Conservation (phyloP, 2,329 filamentous ascomycete genomes). For the Atkinsonella texensis region DNA sequence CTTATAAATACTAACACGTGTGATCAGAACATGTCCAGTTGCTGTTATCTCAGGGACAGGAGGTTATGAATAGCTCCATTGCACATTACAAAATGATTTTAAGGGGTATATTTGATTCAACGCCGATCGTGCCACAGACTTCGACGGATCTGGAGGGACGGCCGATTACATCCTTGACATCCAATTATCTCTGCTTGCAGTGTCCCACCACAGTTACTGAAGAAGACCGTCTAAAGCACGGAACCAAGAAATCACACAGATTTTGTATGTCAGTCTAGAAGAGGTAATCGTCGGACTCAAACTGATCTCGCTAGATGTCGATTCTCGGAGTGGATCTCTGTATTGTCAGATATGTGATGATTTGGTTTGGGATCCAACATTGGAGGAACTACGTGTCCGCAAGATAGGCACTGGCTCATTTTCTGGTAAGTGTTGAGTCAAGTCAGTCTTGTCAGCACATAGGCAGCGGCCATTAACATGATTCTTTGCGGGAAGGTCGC, state of each 20-base stretch:
- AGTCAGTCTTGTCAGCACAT: not conserved
- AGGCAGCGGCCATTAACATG: not conserved
- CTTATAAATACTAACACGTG: not conserved
- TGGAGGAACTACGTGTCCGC: slow-evolving; percentile 62
- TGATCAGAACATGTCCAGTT: slow-evolving; percentile 57
- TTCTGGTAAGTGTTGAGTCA: slow-evolving; percentile 34
- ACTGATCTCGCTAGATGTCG: slow-evolving; percentile 49
- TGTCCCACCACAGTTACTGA: slow-evolving; percentile 58
- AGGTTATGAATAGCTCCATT: slow-evolving; percentile 56
- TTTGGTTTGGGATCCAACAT: slow-evolving; percentile 69
- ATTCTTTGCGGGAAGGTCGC: slow-evolving; percentile 31
- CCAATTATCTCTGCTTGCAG: slow-evolving; percentile 62
- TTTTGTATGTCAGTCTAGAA: slow-evolving; percentile 47
- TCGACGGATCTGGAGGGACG: slow-evolving; percentile 45
- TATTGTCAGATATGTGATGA: slow-evolving; percentile 77
- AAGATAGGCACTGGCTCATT: slow-evolving; percentile 58
- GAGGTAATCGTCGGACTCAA: not conserved
- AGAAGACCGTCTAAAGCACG: slow-evolving; percentile 55
- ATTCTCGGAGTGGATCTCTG: slow-evolving; percentile 61
- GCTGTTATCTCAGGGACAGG: slow-evolving; percentile 48
- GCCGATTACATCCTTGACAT: slow-evolving; percentile 48
- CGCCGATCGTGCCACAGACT: slow-evolving; percentile 52
- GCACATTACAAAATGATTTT: slow-evolving; percentile 62
- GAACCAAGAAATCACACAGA: slow-evolving; percentile 55
- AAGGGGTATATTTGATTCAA: slow-evolving; percentile 56